Evolutionary conservation across 768 basidiomycete species (phyloP), one percentile per base, ranked within the genome.

Genomic region (Boletus subcaerulescens): DNA sequence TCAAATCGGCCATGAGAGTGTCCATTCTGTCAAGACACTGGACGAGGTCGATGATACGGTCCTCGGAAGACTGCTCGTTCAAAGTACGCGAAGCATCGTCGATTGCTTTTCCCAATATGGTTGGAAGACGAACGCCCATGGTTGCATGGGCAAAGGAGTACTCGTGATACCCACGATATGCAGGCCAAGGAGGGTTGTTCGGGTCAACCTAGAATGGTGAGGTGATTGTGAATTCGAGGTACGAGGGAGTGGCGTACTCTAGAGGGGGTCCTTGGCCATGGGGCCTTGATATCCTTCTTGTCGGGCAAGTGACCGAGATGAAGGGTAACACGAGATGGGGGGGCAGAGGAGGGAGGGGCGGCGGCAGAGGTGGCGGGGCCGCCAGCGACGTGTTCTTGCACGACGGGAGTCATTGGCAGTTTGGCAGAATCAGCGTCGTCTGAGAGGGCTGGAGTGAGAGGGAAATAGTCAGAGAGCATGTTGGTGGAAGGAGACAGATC

Each of bases 101-200:
- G 64, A 97, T 94, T 13, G 91, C 95, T 74, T 97, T 98, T 60
- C 93, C 92, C 45, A 97, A 78, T 59, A 98, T 98, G 39, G 95
- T 96, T 3, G 95, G 95, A 24, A 97, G 83, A 45, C 95, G 87
- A n/a, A 89, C 86, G 57, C 92, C 91, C 94, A 97, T 97, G 4
- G 94, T 96, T 32, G 93, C 95, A 73, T 95, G 84, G 38, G 87
- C 87, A 65, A 91, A 91, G 0, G 86, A 91, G 67, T 86, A 90
- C 63, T 90, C 85, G 68, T 86, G 83, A 67, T 91, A 89, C 5
- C 88, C 87, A 41, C 89, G 85, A 71, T 82, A 91, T 0, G 89
- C 89, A 35, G 89, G 89, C 79, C 78, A 91, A 17, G 89, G 89
- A 11, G 89, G 89, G 74, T 91, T 89, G 69, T 91, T 90, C 32